phyloP scores from a whole-genome alignment of 2,329 filamentous ascomycete genomes.

The Penicillium nordicum region DNA sequence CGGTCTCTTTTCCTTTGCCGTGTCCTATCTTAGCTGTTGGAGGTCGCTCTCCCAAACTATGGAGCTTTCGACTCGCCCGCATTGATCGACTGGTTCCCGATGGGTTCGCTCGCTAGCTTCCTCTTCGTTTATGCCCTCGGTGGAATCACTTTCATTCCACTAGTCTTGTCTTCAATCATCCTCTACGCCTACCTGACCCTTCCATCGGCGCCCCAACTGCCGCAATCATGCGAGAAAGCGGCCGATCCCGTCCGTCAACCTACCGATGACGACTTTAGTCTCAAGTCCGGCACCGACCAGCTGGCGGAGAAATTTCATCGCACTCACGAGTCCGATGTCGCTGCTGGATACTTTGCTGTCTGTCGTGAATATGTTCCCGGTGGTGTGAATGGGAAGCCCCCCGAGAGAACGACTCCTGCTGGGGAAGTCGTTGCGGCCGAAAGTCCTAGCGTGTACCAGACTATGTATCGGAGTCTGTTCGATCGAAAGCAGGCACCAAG shows the following conservation, averaged over 20 bases:
- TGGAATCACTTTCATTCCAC: slow-evolving; percentile 81
- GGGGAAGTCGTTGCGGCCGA: slow-evolving; percentile 74
- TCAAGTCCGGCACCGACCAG: slow-evolving; percentile 60
- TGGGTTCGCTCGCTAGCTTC: slow-evolving; percentile 52
- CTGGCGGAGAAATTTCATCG: slow-evolving; percentile 61
- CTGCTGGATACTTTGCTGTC: slow-evolving; percentile 91
- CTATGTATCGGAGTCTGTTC: slow-evolving; percentile 96
- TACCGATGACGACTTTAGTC: slow-evolving; percentile 61
- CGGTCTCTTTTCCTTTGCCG: slow-evolving; percentile 15
- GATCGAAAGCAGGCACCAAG: slow-evolving; percentile 66
- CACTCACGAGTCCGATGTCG: slow-evolving; percentile 68
- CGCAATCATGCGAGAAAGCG: slow-evolving; percentile 38
- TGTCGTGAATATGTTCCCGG: slow-evolving; percentile 89
- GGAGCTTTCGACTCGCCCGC: slow-evolving; percentile 32
- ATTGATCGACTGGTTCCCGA: slow-evolving; percentile 36
- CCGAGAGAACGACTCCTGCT: slow-evolving; percentile 77
- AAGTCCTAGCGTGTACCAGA: slow-evolving; percentile 93
- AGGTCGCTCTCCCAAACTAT: slow-evolving; percentile 22
- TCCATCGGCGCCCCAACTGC: slow-evolving; percentile 43
- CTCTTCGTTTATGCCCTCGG: slow-evolving; percentile 77
- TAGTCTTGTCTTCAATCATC: slow-evolving; percentile 61
- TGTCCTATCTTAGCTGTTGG: background rate
- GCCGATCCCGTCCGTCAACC: slow-evolving; percentile 46
- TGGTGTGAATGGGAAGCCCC: slow-evolving; percentile 87
- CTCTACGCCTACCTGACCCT: slow-evolving; percentile 67